A percentile compares a stretch with the other conserved stretches of the same genome.
Evolutionary conservation across 2,329 filamentous ascomycete genomes (phyloP).

Genomic region (Alternaria burnsii): DNA sequence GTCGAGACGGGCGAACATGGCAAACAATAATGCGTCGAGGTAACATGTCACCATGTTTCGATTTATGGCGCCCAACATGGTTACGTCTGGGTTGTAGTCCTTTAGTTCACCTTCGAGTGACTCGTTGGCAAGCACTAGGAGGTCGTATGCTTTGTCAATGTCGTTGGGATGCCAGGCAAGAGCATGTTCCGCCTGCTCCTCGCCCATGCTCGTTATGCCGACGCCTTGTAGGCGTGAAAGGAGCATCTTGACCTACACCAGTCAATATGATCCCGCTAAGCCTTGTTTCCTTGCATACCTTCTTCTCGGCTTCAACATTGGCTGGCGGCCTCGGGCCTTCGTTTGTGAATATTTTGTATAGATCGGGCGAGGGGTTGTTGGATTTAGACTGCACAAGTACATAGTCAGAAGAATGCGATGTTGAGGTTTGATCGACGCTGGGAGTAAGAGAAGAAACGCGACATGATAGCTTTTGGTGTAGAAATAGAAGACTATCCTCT

Average conservation of each 20-base stretch:
- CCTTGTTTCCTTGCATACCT: slow-evolving; percentile 41
- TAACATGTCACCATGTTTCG: slow-evolving; percentile 91
- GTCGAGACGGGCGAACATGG: slow-evolving; percentile 91
- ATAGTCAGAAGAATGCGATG: slow-evolving; percentile 37
- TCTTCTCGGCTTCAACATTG: slow-evolving; percentile 66
- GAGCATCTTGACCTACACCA: slow-evolving; percentile 61
- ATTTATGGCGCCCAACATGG: slow-evolving; percentile 87
- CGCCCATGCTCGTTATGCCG: slow-evolving; percentile 65
- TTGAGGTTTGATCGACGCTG: slow-evolving; percentile 21
- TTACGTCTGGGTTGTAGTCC: slow-evolving; percentile 74
- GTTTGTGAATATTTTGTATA: slow-evolving; percentile 71
- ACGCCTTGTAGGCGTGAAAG: slow-evolving; percentile 60
- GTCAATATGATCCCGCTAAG: slow-evolving; percentile 11
- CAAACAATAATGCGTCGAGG: slow-evolving; percentile 87
- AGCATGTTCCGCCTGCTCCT: slow-evolving; percentile 70
- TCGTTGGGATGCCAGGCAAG: slow-evolving; percentile 73
- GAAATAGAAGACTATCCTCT: slow-evolving; percentile 28
- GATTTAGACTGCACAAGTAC: slow-evolving; percentile 36
- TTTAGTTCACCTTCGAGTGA: slow-evolving; percentile 81
- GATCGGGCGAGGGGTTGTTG: slow-evolving; percentile 53
- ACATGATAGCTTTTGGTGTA: slow-evolving; percentile 28
- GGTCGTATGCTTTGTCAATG: slow-evolving; percentile 75
- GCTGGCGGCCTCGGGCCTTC: slow-evolving; percentile 60
- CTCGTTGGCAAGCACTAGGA: slow-evolving; percentile 80
- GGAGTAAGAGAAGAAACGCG: slow-evolving; percentile 19